These are phyloP conservation scores for Rhizopogon hawkerae DNA, from an alignment of 1,284 basidiomycete genomes.

Conservation along the genomic window DNA sequence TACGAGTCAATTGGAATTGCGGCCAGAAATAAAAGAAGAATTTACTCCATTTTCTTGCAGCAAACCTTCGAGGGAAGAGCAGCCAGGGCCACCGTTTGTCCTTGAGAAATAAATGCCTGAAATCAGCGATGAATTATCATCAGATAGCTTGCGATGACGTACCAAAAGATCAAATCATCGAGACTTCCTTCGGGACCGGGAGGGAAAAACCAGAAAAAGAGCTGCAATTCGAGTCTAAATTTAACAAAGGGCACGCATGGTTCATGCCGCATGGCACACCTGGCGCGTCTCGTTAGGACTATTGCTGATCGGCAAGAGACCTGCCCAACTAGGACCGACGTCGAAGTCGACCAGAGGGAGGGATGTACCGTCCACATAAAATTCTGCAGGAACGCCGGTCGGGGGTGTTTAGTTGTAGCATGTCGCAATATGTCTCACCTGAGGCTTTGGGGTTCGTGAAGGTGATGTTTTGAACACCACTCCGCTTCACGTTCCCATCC, in stretches of 20 bases:
- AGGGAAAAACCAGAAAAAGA: constrained; percentile 86
- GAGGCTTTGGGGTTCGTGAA: constrained; percentile 62
- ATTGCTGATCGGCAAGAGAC: constrained; percentile 60
- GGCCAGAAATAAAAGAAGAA: constrained; percentile 1
- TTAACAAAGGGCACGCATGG: too few species aligned
- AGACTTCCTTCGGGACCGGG: constrained; percentile 60
- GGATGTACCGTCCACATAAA: constrained; percentile 55
- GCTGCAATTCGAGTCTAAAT: constrained; percentile 28
- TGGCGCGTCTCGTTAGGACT: constrained; percentile 55
- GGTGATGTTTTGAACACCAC: constrained; percentile 52
- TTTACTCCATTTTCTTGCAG: constrained; percentile 76
- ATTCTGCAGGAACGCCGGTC: constrained; percentile 36
- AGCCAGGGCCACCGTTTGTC: constrained; percentile 47
- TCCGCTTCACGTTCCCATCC: constrained; percentile 4
- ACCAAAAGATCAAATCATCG: constrained; percentile 72
- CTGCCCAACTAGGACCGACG: constrained; percentile 67
- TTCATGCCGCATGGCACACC: constrained; percentile 28
- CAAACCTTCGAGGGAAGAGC: constrained; percentile 70
- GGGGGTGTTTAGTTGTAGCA: too few species aligned
- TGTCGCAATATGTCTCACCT: constrained; percentile 26
- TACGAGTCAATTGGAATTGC: not conserved
- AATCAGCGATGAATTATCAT: not conserved
- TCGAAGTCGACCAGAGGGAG: constrained; percentile 68
- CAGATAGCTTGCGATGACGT: not conserved
- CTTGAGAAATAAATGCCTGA: constrained; percentile 24